Percentiles rank a stretch among this genome's conserved stretches.
Evolutionary conservation across 2,329 filamentous ascomycete species (phyloP).

Genomic region (Hortaea sp.): DNA sequence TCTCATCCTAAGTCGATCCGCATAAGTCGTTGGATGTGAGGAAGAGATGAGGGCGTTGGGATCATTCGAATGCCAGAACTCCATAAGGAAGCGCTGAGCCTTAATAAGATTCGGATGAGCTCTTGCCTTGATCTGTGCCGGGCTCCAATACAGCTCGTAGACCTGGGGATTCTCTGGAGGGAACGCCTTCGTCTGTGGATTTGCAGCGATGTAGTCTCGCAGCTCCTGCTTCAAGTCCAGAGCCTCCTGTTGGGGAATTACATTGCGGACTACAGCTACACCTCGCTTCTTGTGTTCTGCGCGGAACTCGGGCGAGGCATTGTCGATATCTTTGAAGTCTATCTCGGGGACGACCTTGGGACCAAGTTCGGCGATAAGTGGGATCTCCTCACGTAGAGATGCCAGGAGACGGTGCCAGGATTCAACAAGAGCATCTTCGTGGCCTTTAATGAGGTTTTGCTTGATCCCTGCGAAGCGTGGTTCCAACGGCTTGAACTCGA

Average conservation of each 20-base stretch:
- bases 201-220: conserved; percentile 34
- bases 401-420: conserved; percentile 39
- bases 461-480: conserved; percentile 39
- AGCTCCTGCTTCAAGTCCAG: conserved; percentile 36
- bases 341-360: conserved; percentile 37
- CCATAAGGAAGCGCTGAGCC: conserved; percentile 38
- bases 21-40: conserved; percentile 39
- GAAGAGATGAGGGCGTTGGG: conserved; percentile 33
- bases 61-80: conserved; percentile 38
- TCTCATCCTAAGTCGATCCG: conserved; percentile 42
- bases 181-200: conserved; percentile 39
- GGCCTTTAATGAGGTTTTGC: conserved; percentile 32
- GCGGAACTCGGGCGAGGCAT: conserved; percentile 46
- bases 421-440: conserved; percentile 37
- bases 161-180: conserved; percentile 40
- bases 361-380: conserved; percentile 32
- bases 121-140: conserved; percentile 37
- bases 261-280: conserved; percentile 38
- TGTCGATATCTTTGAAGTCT: conserved; percentile 34
- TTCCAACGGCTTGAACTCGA: conserved; percentile 34
- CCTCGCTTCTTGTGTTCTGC: conserved; percentile 49
- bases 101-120: conserved; percentile 37
- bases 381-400: conserved; percentile 34
- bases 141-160: conserved; percentile 43
- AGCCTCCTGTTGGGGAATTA: conserved; percentile 34